Base-by-base conservation (phyloP, 2,329 filamentous ascomycete species). In the Monosporascus sp. region DNA sequence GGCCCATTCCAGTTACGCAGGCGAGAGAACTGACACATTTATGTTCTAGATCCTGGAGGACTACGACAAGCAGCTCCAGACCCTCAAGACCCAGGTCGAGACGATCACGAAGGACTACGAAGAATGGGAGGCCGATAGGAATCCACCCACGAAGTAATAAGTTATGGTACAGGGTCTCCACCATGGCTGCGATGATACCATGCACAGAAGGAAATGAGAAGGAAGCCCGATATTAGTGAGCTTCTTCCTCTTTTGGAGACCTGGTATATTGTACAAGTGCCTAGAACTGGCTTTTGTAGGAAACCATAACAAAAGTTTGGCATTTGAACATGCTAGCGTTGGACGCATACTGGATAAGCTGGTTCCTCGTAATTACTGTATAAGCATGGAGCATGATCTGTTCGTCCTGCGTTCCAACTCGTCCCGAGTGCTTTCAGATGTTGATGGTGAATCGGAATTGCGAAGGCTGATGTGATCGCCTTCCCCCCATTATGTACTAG, bases 41-140 rank as follows among this genome's bases (percentile, higher is more conserved):
- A 15, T 9, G 25, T 7, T 25, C 25, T 57, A 90, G 87, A 86
- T 93, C 47, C 72, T 93, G 62, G 85, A 88, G 63, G 88, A 91
- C 65, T 93, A 92, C 68, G 87, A 92, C 68, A 88, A 85, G 67
- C 89, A 93, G 73, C 76, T 94, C 37, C 77, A 81, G 65, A 87
- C 92, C 66, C 75, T 95, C 57, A 88, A 85, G 70, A 86, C 85
- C 66, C 86, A 90, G 66, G 75, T 86, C 15, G 85, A 87, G 65
- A 77, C 81, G 49, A 75, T 85, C 58, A 80, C 80, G 60, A 75
- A 77, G 43, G 81, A 83, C 55, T 83, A 78, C 55, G 72, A 76
- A 14, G 72, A 76, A 25, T 83, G 80, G 79, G 76, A 81, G 59
- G 76, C 74, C 63, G 77, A 76, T 56, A 72, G 75, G 50, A 72